Base-by-base conservation (phyloP, 2,329 filamentous ascomycete genomes). In the Teratosphaeriaceae sp. region DNA sequence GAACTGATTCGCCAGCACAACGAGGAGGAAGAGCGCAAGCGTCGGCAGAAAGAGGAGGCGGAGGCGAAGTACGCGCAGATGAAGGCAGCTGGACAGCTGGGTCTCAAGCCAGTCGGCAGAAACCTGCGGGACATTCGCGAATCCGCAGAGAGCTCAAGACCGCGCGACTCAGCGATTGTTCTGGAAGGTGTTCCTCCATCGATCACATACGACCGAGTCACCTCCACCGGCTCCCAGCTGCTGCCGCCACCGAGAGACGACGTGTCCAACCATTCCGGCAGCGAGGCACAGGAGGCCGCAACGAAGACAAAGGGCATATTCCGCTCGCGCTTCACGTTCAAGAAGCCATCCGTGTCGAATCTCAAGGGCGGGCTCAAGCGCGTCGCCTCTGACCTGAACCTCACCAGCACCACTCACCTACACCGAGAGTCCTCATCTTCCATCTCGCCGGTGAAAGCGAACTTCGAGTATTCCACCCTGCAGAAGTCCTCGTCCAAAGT, bases 1-100 rank as follows among this genome's bases (percentile, higher is more conserved):
- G 64, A 67, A 36, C 59, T 65, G 38, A 65, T 53, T 27, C 48
- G 55, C 22, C 46, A 61, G 41, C 58, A 64, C 26, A 62, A 68
- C 31, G 61, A 68, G 36, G 69, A 71, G 39, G 48, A 51, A 15
- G 52, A 54, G 51, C 60, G 66, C 11, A 59, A 74, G 42, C 58
- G 62, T 27, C 62, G 66, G 40, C 57, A 65, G 37, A 65, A 69
- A 45, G 65, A 58, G 11, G 72, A 68, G 49, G 73, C 71, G 1
- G 70, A 76, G 53, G 65, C 65, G 43, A 68, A 67, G 2, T 79
- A 78, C 54, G 69, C 70, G 11, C 69, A 76, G 55, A 60, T 79
- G 50, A 78, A 79, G 61, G 63, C 65, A 41, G 62, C 66, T 6
- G 75, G 75, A 8, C 73, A 72, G 44, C 62, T 69, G 48, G 67